Conservation (phyloP, 495 filamentous ascomycete genomes). For the Aspergillus panamensis region DNA sequence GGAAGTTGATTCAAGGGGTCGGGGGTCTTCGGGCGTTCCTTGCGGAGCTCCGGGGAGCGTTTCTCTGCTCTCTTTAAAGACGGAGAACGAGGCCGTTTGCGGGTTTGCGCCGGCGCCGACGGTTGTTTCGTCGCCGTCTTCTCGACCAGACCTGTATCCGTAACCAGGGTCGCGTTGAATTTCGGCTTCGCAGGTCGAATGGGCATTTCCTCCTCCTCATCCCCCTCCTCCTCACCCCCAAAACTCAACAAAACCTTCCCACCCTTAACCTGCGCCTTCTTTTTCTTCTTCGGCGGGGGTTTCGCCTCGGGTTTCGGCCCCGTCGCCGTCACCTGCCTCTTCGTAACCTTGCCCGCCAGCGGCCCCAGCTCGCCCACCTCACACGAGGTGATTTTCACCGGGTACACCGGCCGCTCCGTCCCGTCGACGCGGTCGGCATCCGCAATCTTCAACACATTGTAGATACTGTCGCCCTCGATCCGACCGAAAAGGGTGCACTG, state of each 20-base stretch:
- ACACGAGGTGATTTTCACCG: slow-evolving; percentile 69
- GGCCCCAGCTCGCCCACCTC: slow-evolving; percentile 79
- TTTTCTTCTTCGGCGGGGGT: slow-evolving; percentile 55
- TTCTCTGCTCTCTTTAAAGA: slow-evolving; percentile 12
- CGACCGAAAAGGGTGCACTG: slow-evolving; percentile 94
- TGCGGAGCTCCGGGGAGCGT: slow-evolving; percentile 25
- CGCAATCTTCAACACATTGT: slow-evolving; percentile 88
- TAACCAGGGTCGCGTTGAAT: slow-evolving; percentile 82
- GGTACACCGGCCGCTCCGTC: slow-evolving; percentile 83
- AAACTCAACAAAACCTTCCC: slow-evolving; percentile 86
- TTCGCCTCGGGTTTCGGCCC: slow-evolving; percentile 32
- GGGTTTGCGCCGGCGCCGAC: slow-evolving; percentile 15
- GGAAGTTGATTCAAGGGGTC: slow-evolving; percentile 45
- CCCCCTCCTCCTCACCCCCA: slow-evolving; percentile 78
- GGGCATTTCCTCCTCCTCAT: slow-evolving; percentile 50
- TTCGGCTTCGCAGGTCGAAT: slow-evolving; percentile 74
- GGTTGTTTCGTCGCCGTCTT: slow-evolving; percentile 9
- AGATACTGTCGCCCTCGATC: slow-evolving; percentile 90
- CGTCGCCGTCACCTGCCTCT: slow-evolving; percentile 49
- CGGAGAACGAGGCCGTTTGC: slow-evolving; percentile 34
- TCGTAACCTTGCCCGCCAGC: slow-evolving; percentile 83
- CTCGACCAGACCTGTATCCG: slow-evolving; percentile 34
- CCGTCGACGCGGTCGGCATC: slow-evolving; percentile 78
- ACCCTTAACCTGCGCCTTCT: slow-evolving; percentile 71
- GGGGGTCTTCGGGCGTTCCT: slow-evolving; percentile 31